Evolutionary conservation across 2,329 filamentous ascomycete species (phyloP).

Genomic region (Sporothrix dimorphospora): DNA sequence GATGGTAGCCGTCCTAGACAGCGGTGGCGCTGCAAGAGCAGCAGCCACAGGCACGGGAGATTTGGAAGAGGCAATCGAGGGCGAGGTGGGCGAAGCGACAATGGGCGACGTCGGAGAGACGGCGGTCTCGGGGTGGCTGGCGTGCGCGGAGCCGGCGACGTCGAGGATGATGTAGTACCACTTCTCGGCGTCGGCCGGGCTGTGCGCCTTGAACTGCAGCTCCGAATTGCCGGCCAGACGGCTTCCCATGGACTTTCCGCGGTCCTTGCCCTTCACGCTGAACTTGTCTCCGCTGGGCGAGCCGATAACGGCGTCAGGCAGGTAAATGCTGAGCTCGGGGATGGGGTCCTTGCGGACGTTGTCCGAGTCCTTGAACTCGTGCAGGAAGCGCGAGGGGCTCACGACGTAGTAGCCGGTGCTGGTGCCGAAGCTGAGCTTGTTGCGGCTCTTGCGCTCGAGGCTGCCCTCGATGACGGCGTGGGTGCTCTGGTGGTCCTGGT

Average conservation of each 20-base stretch:
- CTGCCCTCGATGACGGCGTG: slow-evolving; percentile 84
- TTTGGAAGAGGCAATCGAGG: background rate
- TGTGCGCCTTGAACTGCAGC: slow-evolving; percentile 85
- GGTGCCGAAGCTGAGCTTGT: slow-evolving; percentile 78
- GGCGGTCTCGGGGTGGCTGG: slow-evolving; percentile 40
- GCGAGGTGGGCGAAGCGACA: slow-evolving; percentile 29
- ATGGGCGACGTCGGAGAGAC: slow-evolving; percentile 42
- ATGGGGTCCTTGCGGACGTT: slow-evolving; percentile 69
- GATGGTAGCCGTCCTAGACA: background rate
- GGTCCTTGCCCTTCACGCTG: slow-evolving; percentile 93
- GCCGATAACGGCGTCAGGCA: slow-evolving; percentile 86
- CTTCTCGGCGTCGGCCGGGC: slow-evolving; percentile 75
- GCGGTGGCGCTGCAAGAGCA: background rate
- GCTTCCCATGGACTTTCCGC: slow-evolving; percentile 76
- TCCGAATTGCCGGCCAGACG: slow-evolving; percentile 81
- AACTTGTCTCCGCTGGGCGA: slow-evolving; percentile 77
- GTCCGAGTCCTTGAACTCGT: slow-evolving; percentile 96
- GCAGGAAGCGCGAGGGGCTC: slow-evolving; percentile 83
- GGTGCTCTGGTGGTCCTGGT: slow-evolving; percentile 81
- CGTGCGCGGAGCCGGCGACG: slow-evolving; percentile 57
- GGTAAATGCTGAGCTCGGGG: slow-evolving; percentile 86
- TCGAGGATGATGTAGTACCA: slow-evolving; percentile 78
- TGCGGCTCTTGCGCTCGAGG: slow-evolving; percentile 87
- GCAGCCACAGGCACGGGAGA: background rate
- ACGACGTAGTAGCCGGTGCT: slow-evolving; percentile 86